Percentiles rank a stretch among this genome's conserved stretches.
phyloP scores from a whole-genome alignment of 805 yeast species.

The Pichia insulana region DNA sequence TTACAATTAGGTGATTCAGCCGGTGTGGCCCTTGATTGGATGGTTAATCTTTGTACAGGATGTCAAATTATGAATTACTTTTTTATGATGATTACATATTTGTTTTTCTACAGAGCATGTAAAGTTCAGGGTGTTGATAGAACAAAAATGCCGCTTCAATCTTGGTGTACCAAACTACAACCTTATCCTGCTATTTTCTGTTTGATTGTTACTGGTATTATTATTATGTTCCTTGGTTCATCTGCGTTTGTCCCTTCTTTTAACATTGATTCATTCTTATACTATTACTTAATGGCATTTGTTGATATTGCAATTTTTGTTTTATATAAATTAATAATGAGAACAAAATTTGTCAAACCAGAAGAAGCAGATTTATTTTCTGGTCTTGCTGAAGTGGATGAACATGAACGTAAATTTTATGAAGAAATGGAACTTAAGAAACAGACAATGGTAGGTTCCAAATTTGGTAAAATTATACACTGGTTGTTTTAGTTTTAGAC shows the following conservation, averaged over 20 bases:
- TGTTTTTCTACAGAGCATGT: constrained; percentile 57
- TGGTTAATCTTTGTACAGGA: constrained; percentile 26
- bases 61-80: constrained; percentile 23
- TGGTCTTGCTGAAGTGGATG: constrained; percentile 40
- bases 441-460: too few species aligned
- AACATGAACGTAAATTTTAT: constrained; percentile 31
- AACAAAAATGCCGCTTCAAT: constrained; percentile 34
- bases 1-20: constrained; percentile 31
- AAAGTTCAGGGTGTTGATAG: constrained; percentile 46
- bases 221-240: constrained; percentile 31
- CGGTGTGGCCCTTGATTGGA: constrained; percentile 24
- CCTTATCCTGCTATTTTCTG: constrained; percentile 22
- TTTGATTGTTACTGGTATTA: constrained; percentile 27
- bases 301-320: constrained; percentile 30
- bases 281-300: constrained; percentile 36
- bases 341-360: constrained; percentile 33
- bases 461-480: too few species aligned
- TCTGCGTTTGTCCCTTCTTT: constrained; percentile 32
- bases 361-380: constrained; percentile 39
- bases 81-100: constrained; percentile 39
- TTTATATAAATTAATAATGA: constrained; percentile 31
- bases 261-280: constrained; percentile 31
- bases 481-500: too few species aligned
- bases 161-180: constrained; percentile 31
- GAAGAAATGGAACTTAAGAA: background rate